phyloP scores from a whole-genome alignment of 352 stramenopile genomes.

The Phytophthora citrophthora region DNA sequence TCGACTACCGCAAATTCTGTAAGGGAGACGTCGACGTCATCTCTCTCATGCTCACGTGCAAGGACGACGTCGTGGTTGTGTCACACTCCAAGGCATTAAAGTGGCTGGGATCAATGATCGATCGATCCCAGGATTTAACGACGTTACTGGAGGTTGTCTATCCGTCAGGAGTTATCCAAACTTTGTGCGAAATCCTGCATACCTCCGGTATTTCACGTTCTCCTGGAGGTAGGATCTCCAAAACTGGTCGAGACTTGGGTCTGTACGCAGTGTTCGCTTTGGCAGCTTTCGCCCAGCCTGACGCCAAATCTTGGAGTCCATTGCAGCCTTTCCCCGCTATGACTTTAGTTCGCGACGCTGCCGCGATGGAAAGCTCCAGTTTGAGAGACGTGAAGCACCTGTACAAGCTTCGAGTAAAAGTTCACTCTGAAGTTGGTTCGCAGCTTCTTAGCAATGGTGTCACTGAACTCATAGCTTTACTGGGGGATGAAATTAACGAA shows the following conservation, averaged over 20 bases:
- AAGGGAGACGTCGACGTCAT: slow-evolving; percentile 53
- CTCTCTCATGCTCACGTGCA: slow-evolving; percentile 45
- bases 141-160: slow-evolving; percentile 64
- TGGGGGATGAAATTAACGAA: slow-evolving; percentile 56
- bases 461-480: slow-evolving; percentile 50
- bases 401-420: slow-evolving; percentile 71
- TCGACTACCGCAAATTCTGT: slow-evolving; percentile 58
- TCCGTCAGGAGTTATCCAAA: slow-evolving; percentile 65
- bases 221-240: slow-evolving; percentile 55
- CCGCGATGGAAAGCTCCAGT: slow-evolving; percentile 15
- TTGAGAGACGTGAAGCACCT: slow-evolving; percentile 48
- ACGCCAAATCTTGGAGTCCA: slow-evolving; percentile 59
- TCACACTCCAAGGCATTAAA: slow-evolving; percentile 72
- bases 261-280: slow-evolving; percentile 73
- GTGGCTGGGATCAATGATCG: slow-evolving; percentile 81
- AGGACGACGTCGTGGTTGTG: slow-evolving; percentile 27
- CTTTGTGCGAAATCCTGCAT: slow-evolving; percentile 62
- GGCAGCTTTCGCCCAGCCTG: slow-evolving; percentile 72
- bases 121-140: slow-evolving; percentile 61
- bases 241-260: slow-evolving; percentile 48
- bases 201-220: slow-evolving; percentile 52
- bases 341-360: slow-evolving; percentile 33
- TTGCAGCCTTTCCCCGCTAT: slow-evolving; percentile 68
- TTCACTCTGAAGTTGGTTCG: slow-evolving; percentile 70
- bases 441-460: slow-evolving; percentile 62